Evolutionary conservation across 352 stramenopile genomes (phyloP).

Genomic region (Globisporangium barbulae): DNA sequence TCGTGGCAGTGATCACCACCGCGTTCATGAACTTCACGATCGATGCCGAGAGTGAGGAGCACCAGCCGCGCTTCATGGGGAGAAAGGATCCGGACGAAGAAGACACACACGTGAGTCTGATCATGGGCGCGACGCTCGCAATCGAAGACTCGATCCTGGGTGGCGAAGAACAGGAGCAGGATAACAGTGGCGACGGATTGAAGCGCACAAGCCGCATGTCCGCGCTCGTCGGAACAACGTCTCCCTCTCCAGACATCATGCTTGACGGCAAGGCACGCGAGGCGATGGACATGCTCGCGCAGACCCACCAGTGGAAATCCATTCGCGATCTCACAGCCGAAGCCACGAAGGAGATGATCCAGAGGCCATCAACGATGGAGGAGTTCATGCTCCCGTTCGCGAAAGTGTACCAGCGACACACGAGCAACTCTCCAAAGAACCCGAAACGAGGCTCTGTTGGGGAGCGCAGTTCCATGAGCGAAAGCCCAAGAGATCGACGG

Average conservation of each 20-base stretch:
- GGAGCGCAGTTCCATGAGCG: conserved; percentile 10
- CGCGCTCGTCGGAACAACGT: background rate
- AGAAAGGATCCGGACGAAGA: conserved; percentile 59
- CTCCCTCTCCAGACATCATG: conserved; percentile 13
- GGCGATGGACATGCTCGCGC: conserved; percentile 24
- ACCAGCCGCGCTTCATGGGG: conserved; percentile 40
- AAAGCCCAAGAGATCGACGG: conserved; percentile 1
- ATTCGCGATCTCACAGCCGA: conserved; percentile 62
- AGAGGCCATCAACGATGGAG: conserved; percentile 29
- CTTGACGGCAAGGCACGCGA: conserved; percentile 18
- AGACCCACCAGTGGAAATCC: conserved; percentile 45
- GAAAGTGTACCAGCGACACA: conserved; percentile 16
- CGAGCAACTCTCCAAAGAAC: conserved; percentile 11
- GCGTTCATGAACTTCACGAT: conserved; percentile 82
- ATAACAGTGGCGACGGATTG: background rate
- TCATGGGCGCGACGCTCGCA: conserved; percentile 77
- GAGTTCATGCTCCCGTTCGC: conserved; percentile 38
- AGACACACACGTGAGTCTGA: conserved; percentile 75
- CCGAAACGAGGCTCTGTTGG: background rate
- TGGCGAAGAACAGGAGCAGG: background rate
- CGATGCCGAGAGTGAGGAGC: conserved; percentile 36
- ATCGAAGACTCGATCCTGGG: conserved; percentile 49
- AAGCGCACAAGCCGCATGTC: conserved; percentile 11
- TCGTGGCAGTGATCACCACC: conserved; percentile 81
- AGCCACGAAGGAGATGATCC: conserved; percentile 59